Percentiles rank a stretch among this genome's conserved stretches.
phyloP scores from a whole-genome alignment of 192 early-diverging fungal genomes.

The Glomus cerebriforme region DNA sequence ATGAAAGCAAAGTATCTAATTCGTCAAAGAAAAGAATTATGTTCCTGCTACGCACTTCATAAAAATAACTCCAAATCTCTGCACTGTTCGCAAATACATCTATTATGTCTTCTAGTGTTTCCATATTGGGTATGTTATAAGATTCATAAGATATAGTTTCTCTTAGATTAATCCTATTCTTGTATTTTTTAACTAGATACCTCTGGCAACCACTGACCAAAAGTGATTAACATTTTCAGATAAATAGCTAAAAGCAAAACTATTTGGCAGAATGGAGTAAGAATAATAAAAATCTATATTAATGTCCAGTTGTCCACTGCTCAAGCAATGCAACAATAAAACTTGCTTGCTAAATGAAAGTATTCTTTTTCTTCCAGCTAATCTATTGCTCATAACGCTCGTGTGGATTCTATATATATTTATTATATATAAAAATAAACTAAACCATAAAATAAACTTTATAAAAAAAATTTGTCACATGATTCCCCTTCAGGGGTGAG shows the following conservation, averaged over 20 bases:
- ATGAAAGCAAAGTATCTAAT: too few relatives aligned
- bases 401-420: too few relatives aligned
- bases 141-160: neutral
- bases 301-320: neutral
- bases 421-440: too few relatives aligned
- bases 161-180: neutral
- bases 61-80: too few relatives aligned
- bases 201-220: neutral
- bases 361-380: conserved; percentile 1
- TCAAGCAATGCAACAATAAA: neutral
- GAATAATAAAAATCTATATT: neutral
- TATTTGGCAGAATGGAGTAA: conserved; percentile 4
- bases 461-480: too few relatives aligned
- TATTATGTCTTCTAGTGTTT: too few relatives aligned
- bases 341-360: conserved; percentile 24
- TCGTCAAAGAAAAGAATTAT: too few relatives aligned
- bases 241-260: neutral
- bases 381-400: conserved; percentile 12
- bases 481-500: too few relatives aligned
- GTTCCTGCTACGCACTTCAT: too few relatives aligned
- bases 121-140: too few relatives aligned
- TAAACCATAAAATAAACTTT: too few relatives aligned
- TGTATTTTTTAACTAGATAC: neutral
- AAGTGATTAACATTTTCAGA: neutral
- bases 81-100: too few relatives aligned